Conservation (phyloP, 352 stramenopile genomes). For the Phytophthora citrophthora region DNA sequence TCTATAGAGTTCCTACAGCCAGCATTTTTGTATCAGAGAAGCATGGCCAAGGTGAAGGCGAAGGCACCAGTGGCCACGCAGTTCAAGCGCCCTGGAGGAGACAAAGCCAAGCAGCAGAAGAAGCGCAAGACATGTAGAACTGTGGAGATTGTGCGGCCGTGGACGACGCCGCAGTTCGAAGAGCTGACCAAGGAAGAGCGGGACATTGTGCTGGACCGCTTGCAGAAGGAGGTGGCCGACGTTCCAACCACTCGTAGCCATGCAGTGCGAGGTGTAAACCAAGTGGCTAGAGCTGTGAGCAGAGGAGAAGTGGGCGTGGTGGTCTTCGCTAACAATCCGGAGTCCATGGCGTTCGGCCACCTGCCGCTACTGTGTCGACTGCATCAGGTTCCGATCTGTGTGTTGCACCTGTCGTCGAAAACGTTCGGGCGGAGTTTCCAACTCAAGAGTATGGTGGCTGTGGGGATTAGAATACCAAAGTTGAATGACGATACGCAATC, state of each 20-base stretch:
- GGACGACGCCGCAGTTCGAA: conserved; percentile 56
- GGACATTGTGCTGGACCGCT: conserved; percentile 79
- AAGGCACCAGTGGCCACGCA: conserved; percentile 30
- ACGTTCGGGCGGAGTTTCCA: conserved; percentile 62
- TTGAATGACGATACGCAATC: neutral
- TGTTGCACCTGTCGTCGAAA: conserved; percentile 77
- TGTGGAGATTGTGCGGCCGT: conserved; percentile 44
- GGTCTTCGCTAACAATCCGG: conserved; percentile 72
- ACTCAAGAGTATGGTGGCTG: conserved; percentile 58
- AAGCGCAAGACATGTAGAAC: conserved; percentile 22
- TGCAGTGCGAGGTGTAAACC: conserved; percentile 62
- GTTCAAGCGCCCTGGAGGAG: conserved; percentile 24
- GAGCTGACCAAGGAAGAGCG: conserved; percentile 75
- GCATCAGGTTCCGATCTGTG: conserved; percentile 69
- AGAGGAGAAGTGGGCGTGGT: conserved; percentile 58
- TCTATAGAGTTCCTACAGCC: conserved; percentile 1
- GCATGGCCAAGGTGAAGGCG: conserved; percentile 29
- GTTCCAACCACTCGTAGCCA: conserved; percentile 28
- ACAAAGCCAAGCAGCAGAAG: conserved; percentile 15
- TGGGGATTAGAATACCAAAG: conserved; percentile 47
- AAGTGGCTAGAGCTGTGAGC: conserved; percentile 53
- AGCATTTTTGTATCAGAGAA: conserved; percentile 4
- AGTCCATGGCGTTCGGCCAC: conserved; percentile 63
- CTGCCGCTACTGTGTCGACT: conserved; percentile 73
- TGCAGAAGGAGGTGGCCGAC: conserved; percentile 65